Percentiles rank a stretch among this genome's conserved stretches.
Evolutionary conservation across 2,329 filamentous ascomycete genomes (phyloP).

Genomic region (Eutypa lata): DNA sequence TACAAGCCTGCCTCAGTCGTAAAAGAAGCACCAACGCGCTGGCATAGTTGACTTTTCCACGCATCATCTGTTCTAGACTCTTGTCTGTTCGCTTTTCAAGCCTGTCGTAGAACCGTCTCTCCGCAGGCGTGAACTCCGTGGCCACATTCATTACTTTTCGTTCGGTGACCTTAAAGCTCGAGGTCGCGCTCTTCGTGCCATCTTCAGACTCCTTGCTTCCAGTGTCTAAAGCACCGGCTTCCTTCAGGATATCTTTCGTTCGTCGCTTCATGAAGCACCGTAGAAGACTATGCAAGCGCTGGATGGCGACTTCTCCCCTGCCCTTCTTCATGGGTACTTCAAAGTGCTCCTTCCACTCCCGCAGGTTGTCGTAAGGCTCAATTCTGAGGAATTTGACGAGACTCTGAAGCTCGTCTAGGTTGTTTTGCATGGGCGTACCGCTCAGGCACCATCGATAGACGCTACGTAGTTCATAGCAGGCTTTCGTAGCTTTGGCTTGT

Average conservation of each 20-base stretch:
- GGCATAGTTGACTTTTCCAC: conserved; percentile 80
- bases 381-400: conserved; percentile 90
- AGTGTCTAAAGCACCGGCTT: conserved; percentile 76
- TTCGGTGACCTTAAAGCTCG: conserved; percentile 85
- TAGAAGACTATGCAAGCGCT: conserved; percentile 77
- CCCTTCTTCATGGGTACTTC: conserved; percentile 86
- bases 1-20: conserved; percentile 87
- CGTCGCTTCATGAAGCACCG: conserved; percentile 98
- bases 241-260: conserved; percentile 93
- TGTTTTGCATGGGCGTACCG: conserved; percentile 97
- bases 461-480: conserved; percentile 78
- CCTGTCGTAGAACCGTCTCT: conserved; percentile 81
- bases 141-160: conserved; percentile 81
- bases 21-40: conserved; percentile 91
- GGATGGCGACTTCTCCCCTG: conserved; percentile 83
- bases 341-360: conserved; percentile 88
- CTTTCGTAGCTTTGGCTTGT: conserved; percentile 91
- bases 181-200: conserved; percentile 45
- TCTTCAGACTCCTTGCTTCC: conserved; percentile 60
- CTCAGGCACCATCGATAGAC: conserved; percentile 96
- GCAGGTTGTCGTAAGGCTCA: conserved; percentile 82
- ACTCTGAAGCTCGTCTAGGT: conserved; percentile 92
- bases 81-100: conserved; percentile 82
- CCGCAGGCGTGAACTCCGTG: conserved; percentile 73
- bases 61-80: conserved; percentile 87